Percentiles rank a stretch among this genome's conserved stretches.
Evolutionary conservation across 495 filamentous ascomycete genomes (phyloP).

Genomic region (Aspergillus funiculosus): DNA sequence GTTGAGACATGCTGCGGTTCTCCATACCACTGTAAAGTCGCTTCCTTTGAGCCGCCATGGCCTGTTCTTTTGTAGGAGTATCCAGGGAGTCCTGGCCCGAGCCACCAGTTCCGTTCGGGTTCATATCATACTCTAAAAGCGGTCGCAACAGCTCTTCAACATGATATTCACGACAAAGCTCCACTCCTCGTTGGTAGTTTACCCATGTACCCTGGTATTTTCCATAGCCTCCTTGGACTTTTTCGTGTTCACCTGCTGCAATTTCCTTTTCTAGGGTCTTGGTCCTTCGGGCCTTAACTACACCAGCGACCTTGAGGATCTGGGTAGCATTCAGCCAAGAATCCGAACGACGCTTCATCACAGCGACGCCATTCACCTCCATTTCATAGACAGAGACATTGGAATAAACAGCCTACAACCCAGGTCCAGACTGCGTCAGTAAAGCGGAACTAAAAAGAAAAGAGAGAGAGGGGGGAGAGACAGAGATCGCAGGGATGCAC

Average conservation of each 20-base stretch:
- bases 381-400: slow-evolving; percentile 95
- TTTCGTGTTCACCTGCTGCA: slow-evolving; percentile 89
- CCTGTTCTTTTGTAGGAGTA: slow-evolving; percentile 98
- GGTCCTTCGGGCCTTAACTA: slow-evolving; percentile 93
- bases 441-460: background rate
- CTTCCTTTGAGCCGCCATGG: slow-evolving; percentile 95
- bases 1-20: slow-evolving; percentile 56
- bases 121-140: slow-evolving; percentile 84
- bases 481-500: slow-evolving; percentile 14
- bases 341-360: slow-evolving; percentile 90
- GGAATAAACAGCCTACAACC: slow-evolving; percentile 79
- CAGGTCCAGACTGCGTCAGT: slow-evolving; percentile 13
- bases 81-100: slow-evolving; percentile 59
- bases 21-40: slow-evolving; percentile 73
- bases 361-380: slow-evolving; percentile 83
- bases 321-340: slow-evolving; percentile 94
- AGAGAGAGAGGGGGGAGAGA: too few relatives aligned
- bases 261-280: slow-evolving; percentile 98
- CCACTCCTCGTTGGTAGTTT: slow-evolving; percentile 79
- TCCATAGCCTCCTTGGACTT: slow-evolving; percentile 96
- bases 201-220: slow-evolving; percentile 99
- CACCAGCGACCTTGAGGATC: slow-evolving; percentile 90
- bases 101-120: slow-evolving; percentile 62
- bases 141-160: slow-evolving; percentile 83
- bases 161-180: slow-evolving; percentile 89